phyloP scores from a whole-genome alignment of 148 eudicot species.

The Vaccinium corymbosum region DNA sequence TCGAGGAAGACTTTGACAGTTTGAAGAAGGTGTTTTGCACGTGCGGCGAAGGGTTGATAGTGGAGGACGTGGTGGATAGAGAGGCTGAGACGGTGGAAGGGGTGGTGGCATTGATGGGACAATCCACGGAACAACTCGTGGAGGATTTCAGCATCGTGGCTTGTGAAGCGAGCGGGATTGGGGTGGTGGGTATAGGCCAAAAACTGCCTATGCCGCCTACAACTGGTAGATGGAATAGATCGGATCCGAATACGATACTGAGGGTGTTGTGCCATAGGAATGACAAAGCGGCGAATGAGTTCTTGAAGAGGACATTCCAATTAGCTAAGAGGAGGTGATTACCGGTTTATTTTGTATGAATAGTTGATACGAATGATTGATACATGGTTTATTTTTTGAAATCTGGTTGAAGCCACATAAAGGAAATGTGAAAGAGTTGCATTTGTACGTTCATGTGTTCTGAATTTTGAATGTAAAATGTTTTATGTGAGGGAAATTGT shows the following conservation, averaged over 20 bases:
- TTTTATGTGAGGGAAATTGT: neutral
- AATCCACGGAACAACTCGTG: slow-evolving; percentile 65
- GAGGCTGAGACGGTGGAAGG: slow-evolving; percentile 82
- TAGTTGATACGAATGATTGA: neutral
- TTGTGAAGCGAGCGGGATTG: slow-evolving; percentile 70
- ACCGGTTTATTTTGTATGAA: neutral
- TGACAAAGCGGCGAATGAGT: slow-evolving; percentile 58
- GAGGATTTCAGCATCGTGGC: slow-evolving; percentile 70
- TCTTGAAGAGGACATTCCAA: slow-evolving; percentile 80
- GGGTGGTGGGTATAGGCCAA: slow-evolving; percentile 43
- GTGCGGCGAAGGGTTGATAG: slow-evolving; percentile 54
- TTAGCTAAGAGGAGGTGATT: slow-evolving; percentile 72
- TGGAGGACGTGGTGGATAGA: slow-evolving; percentile 64
- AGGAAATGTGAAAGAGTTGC: slow-evolving; percentile 6
- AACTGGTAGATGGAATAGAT: slow-evolving; percentile 71
- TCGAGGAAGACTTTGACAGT: slow-evolving; percentile 65
- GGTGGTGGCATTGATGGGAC: slow-evolving; percentile 74
- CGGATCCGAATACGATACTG: slow-evolving; percentile 85
- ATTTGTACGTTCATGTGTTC: neutral
- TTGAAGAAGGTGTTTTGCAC: slow-evolving; percentile 63
- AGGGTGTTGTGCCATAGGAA: slow-evolving; percentile 82
- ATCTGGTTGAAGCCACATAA: neutral
- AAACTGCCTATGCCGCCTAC: slow-evolving; percentile 86
- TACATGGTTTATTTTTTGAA: neutral
- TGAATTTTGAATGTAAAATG: neutral